phyloP scores from a whole-genome alignment of 495 filamentous ascomycete genomes.

The Hypoxylon fragiforme region DNA sequence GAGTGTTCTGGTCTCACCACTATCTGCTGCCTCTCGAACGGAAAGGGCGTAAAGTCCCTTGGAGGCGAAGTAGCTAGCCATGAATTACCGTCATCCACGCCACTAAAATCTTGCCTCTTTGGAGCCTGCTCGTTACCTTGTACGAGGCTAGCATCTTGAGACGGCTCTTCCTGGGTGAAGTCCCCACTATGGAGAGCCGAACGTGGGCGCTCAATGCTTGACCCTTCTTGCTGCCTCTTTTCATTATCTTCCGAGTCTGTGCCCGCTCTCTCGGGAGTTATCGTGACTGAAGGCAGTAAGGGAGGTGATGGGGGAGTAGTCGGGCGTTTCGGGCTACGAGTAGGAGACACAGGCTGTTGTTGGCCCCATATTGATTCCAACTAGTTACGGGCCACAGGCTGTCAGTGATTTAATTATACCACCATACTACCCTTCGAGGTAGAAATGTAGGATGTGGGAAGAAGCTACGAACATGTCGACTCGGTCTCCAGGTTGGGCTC shows the following conservation, averaged over 20 bases:
- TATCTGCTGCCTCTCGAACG: constrained; percentile 39
- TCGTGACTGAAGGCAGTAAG: constrained; percentile 45
- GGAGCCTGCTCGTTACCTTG: constrained; percentile 8
- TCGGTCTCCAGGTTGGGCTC: constrained; percentile 73
- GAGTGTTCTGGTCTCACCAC: constrained; percentile 38
- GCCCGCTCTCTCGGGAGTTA: constrained; percentile 48
- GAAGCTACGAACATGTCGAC: constrained; percentile 56
- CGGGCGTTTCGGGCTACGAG: constrained; percentile 42
- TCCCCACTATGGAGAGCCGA: constrained; percentile 90
- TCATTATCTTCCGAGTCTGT: constrained; percentile 36
- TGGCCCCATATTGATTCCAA: constrained; percentile 46
- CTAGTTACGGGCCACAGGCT: constrained; percentile 21
- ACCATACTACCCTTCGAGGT: not conserved
- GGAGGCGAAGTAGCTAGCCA: constrained; percentile 55
- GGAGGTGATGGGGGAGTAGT: constrained; percentile 38
- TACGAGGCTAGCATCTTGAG: constrained; percentile 7
- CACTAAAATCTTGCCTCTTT: constrained; percentile 13
- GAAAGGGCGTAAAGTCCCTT: constrained; percentile 45
- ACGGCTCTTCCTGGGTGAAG: constrained; percentile 66
- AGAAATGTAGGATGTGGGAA: not conserved
- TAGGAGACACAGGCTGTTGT: constrained; percentile 33
- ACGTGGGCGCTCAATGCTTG: constrained; percentile 77
- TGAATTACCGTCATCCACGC: constrained; percentile 5
- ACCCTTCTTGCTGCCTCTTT: constrained; percentile 42
- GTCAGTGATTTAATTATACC: constrained; percentile 21